phyloP scores from a whole-genome alignment of 768 basidiomycete species.

The Cantharellus anzutake region DNA sequence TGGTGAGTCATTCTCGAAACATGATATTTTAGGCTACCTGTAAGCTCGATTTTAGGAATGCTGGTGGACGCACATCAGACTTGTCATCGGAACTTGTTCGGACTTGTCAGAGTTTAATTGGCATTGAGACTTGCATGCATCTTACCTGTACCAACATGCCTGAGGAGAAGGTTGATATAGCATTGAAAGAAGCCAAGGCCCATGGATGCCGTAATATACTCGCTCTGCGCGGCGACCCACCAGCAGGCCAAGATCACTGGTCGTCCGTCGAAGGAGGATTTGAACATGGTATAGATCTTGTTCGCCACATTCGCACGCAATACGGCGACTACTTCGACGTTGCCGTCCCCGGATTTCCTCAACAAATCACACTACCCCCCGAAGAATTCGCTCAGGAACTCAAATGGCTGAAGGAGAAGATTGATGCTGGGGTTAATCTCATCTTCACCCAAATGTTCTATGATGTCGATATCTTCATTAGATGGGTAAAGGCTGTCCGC shows the following conservation, averaged over 20 bases:
- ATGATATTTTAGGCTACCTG: not conserved
- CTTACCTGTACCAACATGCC: conserved; percentile 98
- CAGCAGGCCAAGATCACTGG: conserved; percentile 77
- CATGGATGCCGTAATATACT: conserved; percentile 86
- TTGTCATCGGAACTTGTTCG: conserved; percentile 87
- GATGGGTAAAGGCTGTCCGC: conserved; percentile 51
- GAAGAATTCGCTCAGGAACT: conserved; percentile 66
- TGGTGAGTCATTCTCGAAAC: conserved; percentile 31
- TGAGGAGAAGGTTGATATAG: conserved; percentile 83
- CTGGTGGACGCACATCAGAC: conserved; percentile 88
- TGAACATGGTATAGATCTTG: conserved; percentile 78
- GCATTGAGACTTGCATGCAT: conserved; percentile 96
- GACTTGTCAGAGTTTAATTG: conserved; percentile 82
- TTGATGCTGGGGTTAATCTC: conserved; percentile 77
- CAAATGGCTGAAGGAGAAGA: conserved; percentile 71
- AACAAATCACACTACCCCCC: conserved; percentile 50
- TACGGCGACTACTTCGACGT: conserved; percentile 93
- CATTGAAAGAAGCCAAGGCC: conserved; percentile 68
- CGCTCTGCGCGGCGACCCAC: conserved; percentile 86
- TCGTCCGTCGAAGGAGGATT: conserved; percentile 84
- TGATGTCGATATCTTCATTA: conserved; percentile 77
- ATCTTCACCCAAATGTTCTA: conserved; percentile 99
- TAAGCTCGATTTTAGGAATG: conserved; percentile 44
- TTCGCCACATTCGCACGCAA: conserved; percentile 61
- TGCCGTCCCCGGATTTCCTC: conserved; percentile 85